phyloP scores from a whole-genome alignment of 2,329 filamentous ascomycete genomes.

The Talaromyces sp. region DNA sequence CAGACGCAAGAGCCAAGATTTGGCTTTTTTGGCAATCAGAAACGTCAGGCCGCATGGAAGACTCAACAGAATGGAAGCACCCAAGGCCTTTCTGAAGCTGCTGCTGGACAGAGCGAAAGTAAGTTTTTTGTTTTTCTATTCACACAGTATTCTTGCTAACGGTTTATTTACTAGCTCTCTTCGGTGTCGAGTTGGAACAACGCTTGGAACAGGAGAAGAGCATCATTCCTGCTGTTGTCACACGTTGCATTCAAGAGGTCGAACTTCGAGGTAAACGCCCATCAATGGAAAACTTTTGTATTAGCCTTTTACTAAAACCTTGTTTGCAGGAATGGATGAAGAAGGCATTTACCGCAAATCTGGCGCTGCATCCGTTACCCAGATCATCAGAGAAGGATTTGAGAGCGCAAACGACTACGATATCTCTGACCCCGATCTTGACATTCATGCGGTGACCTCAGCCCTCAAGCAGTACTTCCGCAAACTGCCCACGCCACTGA shows the following conservation, averaged over 20 bases:
- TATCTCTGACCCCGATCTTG: constrained; percentile 86
- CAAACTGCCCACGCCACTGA: constrained; percentile 79
- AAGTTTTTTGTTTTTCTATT: constrained; percentile 15
- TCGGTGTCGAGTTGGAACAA: constrained; percentile 82
- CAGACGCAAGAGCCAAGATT: constrained; percentile 50
- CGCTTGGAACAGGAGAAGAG: constrained; percentile 83
- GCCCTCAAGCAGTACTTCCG: constrained; percentile 97
- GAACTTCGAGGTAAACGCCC: constrained; percentile 66
- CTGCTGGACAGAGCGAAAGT: constrained; percentile 29
- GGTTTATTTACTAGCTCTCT: constrained; percentile 49
- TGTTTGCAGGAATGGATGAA: constrained; percentile 67
- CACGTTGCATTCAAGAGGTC: constrained; percentile 92
- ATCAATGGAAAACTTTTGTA: background rate
- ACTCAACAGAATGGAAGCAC: constrained; percentile 41
- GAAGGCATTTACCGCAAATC: constrained; percentile 98
- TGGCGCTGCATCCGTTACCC: constrained; percentile 85
- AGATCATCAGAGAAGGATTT: constrained; percentile 85
- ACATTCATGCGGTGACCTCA: constrained; percentile 94
- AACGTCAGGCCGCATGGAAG: constrained; percentile 35
- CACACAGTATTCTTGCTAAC: background rate
- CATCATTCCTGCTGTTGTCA: constrained; percentile 85
- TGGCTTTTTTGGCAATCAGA: constrained; percentile 61
- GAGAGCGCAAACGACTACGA: constrained; percentile 79
- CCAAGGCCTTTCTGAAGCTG: constrained; percentile 31
- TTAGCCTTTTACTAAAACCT: constrained; percentile 10